Conservation (phyloP, 805 yeast genomes). For the Pichia exigua region DNA sequence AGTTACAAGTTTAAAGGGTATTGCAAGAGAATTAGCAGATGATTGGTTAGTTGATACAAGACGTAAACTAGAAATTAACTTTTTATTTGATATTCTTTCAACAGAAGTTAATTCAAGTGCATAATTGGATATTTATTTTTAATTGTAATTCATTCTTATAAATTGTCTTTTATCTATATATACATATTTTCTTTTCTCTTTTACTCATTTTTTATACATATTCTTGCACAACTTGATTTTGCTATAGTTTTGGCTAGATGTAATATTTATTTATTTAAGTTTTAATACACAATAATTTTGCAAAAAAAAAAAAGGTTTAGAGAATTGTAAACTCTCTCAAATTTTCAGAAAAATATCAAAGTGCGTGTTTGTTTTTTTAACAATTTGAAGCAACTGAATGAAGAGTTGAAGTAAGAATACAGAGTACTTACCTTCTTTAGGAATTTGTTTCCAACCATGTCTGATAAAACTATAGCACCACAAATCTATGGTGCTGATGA, state of each 20-base stretch:
- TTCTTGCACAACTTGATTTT: neutral
- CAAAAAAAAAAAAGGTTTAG: neutral
- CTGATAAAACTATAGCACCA: slow-evolving; percentile 31
- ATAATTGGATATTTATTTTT: neutral
- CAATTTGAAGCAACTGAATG: too few relatives aligned
- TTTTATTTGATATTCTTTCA: slow-evolving; percentile 62
- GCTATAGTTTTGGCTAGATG: neutral
- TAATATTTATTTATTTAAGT: neutral
- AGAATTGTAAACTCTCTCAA: too few relatives aligned
- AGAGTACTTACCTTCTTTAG: neutral
- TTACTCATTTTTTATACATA: neutral
- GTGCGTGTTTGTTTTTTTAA: neutral
- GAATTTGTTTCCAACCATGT: neutral
- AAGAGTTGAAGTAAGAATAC: neutral
- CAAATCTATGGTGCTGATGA: slow-evolving; percentile 68
- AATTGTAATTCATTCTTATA: neutral
- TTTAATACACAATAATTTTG: neutral
- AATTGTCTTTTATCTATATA: too few relatives aligned
- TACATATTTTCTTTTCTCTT: neutral
- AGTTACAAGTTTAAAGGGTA: slow-evolving; percentile 81
- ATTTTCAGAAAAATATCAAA: neutral
- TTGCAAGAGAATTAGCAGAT: slow-evolving; percentile 83
- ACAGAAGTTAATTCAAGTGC: slow-evolving; percentile 45
- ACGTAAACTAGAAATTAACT: slow-evolving; percentile 81
- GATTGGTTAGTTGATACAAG: slow-evolving; percentile 91